Conservation (phyloP, 371 early-diverging fungal genomes). For the Actinomucor elegans region DNA sequence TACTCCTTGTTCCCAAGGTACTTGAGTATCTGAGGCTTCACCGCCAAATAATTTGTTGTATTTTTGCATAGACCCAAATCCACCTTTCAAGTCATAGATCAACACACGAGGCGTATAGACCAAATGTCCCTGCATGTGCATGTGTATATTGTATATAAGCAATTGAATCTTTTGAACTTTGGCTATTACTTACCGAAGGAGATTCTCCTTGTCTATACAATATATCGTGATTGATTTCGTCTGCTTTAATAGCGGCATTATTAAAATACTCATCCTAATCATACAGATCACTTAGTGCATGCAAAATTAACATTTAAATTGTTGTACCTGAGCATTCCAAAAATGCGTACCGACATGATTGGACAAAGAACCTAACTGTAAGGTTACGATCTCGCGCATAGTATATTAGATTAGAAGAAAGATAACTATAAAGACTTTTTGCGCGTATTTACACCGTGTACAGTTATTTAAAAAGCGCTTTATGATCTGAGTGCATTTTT, state of each 20-base stretch:
- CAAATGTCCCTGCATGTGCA: constrained; percentile 49
- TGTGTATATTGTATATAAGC: background rate
- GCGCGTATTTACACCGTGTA: background rate
- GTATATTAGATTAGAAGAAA: background rate
- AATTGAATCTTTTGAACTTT: background rate
- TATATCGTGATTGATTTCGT: constrained; percentile 56
- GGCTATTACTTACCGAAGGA: constrained; percentile 24
- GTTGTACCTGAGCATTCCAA: constrained; percentile 86
- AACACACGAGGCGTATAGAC: constrained; percentile 80
- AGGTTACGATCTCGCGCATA: constrained; percentile 85
- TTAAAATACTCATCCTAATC: constrained; percentile 52
- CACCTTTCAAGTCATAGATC: constrained; percentile 76
- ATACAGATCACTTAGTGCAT: background rate
- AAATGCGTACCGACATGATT: constrained; percentile 90
- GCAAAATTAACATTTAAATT: background rate
- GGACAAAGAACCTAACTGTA: constrained; percentile 84
- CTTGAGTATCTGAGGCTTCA: constrained; percentile 4
- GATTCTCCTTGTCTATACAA: constrained; percentile 55
- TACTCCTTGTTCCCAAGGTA: constrained; percentile 51
- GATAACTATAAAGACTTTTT: constrained; percentile 1
- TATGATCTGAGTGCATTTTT: background rate
- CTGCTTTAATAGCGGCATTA: constrained; percentile 25
- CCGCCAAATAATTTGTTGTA: constrained; percentile 56
- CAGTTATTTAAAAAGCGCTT: background rate
- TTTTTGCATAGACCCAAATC: constrained; percentile 73